Evolutionary conservation across 2,329 filamentous ascomycete genomes (phyloP).

Genomic region (Didymella arachidicola): DNA sequence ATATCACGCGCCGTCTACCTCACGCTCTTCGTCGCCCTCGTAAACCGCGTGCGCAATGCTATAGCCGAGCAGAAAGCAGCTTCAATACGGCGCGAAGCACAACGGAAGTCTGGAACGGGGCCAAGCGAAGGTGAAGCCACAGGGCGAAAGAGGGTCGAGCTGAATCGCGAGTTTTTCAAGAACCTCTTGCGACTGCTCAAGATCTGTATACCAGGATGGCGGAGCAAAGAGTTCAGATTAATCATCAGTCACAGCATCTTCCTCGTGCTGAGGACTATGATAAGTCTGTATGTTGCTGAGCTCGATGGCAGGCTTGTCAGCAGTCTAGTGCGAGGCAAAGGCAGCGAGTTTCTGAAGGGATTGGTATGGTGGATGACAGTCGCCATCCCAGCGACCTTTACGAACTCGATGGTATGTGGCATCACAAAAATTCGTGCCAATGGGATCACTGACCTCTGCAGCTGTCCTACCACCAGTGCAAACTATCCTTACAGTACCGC

Average conservation of each 20-base stretch:
- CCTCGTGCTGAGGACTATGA: slow-evolving; percentile 85
- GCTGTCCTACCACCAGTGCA: slow-evolving; percentile 96
- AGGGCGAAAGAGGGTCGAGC: slow-evolving; percentile 79
- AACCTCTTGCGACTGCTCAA: slow-evolving; percentile 78
- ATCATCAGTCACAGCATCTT: slow-evolving; percentile 93
- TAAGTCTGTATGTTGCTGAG: slow-evolving; percentile 94
- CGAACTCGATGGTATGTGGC: slow-evolving; percentile 88
- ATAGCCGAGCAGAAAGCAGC: slow-evolving; percentile 93
- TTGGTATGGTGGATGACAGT: slow-evolving; percentile 99
- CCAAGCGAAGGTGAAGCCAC: slow-evolving; percentile 48
- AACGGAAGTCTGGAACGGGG: slow-evolving; percentile 57
- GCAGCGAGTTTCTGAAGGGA: slow-evolving; percentile 84
- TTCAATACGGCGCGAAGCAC: slow-evolving; percentile 68
- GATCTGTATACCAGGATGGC: slow-evolving; percentile 91
- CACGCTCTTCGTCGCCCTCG: slow-evolving; percentile 52
- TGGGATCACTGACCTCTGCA: slow-evolving; percentile 51
- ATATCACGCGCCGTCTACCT: slow-evolving; percentile 55
- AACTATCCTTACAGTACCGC: slow-evolving; percentile 90
- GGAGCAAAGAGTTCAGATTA: slow-evolving; percentile 84
- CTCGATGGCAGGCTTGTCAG: slow-evolving; percentile 94
- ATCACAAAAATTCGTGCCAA: not conserved
- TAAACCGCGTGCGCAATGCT: slow-evolving; percentile 87
- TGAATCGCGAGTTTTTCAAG: slow-evolving; percentile 87
- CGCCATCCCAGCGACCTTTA: slow-evolving; percentile 94
- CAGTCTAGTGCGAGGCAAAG: slow-evolving; percentile 87